Evolutionary conservation across 2,329 filamentous ascomycete genomes (phyloP), one percentile per base, ranked within the genome.

Genomic region (Stachybotrys echinatus): DNA sequence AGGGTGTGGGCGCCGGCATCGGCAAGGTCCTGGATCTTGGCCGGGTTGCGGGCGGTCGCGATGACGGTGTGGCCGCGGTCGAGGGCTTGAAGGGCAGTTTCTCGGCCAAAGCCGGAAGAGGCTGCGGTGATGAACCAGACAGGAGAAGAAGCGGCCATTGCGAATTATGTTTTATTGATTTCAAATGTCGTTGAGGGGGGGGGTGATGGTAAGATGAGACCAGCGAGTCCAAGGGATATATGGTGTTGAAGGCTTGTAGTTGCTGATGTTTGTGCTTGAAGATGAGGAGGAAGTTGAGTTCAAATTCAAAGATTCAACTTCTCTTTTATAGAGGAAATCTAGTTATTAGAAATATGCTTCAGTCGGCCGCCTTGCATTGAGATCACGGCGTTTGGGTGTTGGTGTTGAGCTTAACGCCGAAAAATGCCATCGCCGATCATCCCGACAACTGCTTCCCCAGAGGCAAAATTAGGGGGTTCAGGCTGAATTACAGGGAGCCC

Each of bases 81-180:
- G 6, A 81, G 66, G 2, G 76, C 72, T 12, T 65, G 57, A 23
- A 68, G 58, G 23, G 72, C 71, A 23, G 80, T 72, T 6, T 66
- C 61, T 5, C 65, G 63, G 6, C 79, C 79, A 51, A 81, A 74
- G 47, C 79, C 77, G 18, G 71, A 76, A 20, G 75, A 76, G 43
- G 70, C 70, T 22, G 75, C 78, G 12, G 72, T 74, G 58, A 81
- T 74, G 63, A 82, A 73, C 77, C 79, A 81, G 23, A 77, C 69
- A 42, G 65, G 68, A 3, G 54, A 54, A 45, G 53, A 45, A 42
- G 53, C 47, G 17, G 37, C 45, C 49, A 52, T 55, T 17, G 18
- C 2, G n/a, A 4, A 5, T 40, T 20, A 12, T 42, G 27, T 48
- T 45, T 31, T 40, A 21, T 22, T 48, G 27, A n/a, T n/a, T n/a